Percentiles rank a stretch among this genome's conserved stretches.
These are phyloP conservation scores for Mycena sanguinolenta DNA, from an alignment of 768 basidiomycete species.

Conservation along the genomic window DNA sequence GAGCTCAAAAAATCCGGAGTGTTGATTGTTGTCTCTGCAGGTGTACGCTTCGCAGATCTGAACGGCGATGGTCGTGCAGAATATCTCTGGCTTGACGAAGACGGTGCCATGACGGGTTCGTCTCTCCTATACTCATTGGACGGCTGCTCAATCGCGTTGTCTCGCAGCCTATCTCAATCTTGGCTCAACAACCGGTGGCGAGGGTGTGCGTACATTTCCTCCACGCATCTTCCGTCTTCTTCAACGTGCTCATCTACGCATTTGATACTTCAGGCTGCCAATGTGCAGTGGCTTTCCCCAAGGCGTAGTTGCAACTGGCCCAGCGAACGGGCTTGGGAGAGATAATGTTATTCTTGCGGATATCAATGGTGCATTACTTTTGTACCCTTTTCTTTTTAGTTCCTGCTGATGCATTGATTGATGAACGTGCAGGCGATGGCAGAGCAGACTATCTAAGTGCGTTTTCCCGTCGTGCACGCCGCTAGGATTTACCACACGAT, in stretches of 20 bases:
- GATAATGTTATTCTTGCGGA: constrained; percentile 17
- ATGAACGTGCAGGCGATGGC: constrained; percentile 3
- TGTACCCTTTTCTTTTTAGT: no score
- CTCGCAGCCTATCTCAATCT: constrained; percentile 2
- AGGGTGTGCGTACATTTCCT: background rate
- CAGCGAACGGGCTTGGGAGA: background rate
- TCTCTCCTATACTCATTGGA: no score
- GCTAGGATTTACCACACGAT: no score
- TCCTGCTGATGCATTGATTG: background rate
- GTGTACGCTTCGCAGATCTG: constrained; percentile 16
- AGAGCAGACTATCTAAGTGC: constrained; percentile 21
- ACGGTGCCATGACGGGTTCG: constrained; percentile 14
- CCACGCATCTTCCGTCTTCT: background rate
- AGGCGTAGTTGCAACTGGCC: constrained; percentile 16
- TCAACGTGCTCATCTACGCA: background rate
- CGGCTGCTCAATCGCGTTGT: no score
- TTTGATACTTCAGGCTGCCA: constrained; percentile 1
- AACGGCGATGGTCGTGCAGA: constrained; percentile 17
- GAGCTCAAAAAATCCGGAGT: background rate
- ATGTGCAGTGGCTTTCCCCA: constrained; percentile 11
- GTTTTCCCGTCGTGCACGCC: background rate
- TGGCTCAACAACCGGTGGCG: background rate
- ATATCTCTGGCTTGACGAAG: constrained; percentile 7
- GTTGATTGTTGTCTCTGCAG: background rate
- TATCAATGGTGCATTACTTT: constrained; percentile 10